Evolutionary conservation across 306 rosid genomes (phyloP).

Genomic region (Prunus dulcis): DNA sequence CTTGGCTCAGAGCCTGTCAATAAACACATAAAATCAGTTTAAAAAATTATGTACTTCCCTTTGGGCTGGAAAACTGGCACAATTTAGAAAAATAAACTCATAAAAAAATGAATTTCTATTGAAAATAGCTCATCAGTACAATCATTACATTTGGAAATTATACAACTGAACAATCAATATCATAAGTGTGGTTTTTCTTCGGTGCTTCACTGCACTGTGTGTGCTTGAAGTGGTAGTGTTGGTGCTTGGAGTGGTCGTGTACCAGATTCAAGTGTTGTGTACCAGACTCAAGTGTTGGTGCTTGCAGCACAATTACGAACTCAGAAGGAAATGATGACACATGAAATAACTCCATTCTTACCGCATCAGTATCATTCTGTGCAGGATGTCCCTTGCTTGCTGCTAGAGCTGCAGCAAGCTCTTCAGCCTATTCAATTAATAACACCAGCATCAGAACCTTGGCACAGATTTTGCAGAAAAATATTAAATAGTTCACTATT

Average conservation of each 20-base stretch:
- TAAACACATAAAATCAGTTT: not conserved
- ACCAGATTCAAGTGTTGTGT: too few relatives aligned
- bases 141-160: not conserved
- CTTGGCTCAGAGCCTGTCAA: constrained; percentile 51
- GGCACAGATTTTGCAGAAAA: not conserved
- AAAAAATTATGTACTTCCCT: not conserved
- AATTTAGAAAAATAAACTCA: not conserved
- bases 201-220: too few relatives aligned
- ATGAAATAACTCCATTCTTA: constrained; percentile 33
- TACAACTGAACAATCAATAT: not conserved
- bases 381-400: constrained; percentile 69
- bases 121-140: not conserved
- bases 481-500: not conserved
- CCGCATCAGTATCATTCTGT: constrained; percentile 61
- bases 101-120: not conserved
- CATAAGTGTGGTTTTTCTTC: too few relatives aligned
- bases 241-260: too few relatives aligned
- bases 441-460: constrained; percentile 24
- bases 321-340: not conserved
- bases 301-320: not conserved
- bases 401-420: constrained; percentile 82
- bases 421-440: constrained; percentile 70
- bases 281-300: too few relatives aligned
- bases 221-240: too few relatives aligned
- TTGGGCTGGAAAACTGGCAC: constrained; percentile 1